Evolutionary conservation across 75 land plant species (phyloP).

Genomic region (Isoetes taiwanensis): DNA sequence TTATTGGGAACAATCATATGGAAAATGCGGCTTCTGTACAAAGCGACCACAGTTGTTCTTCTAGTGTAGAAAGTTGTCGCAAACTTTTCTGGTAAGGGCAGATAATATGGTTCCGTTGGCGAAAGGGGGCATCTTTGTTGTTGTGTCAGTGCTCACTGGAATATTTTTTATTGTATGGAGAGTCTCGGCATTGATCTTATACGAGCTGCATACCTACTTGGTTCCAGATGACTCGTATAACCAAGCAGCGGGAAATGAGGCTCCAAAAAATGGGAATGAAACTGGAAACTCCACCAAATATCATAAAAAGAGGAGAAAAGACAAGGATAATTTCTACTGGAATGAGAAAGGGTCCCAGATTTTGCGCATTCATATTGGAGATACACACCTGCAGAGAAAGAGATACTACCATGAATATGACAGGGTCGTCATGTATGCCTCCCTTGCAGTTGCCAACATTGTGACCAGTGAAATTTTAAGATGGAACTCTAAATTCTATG

Average conservation of each 20-base stretch:
- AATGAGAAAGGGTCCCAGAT: constrained; percentile 68
- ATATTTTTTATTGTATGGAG: too few species aligned
- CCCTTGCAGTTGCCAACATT: constrained; percentile 22
- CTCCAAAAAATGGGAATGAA: constrained; percentile 31
- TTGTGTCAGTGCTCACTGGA: too few species aligned
- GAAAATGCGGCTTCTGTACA: too few species aligned
- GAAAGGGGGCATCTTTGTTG: too few species aligned
- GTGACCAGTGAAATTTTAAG: constrained; percentile 18
- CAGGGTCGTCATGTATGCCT: constrained; percentile 17
- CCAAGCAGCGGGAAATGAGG: not conserved
- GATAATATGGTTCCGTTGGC: too few species aligned
- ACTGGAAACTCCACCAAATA: not conserved
- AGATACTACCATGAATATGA: constrained; percentile 31
- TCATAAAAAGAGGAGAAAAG: constrained; percentile 11
- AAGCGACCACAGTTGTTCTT: too few species aligned
- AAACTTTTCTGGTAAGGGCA: too few species aligned
- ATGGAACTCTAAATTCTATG: not conserved
- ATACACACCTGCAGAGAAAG: constrained; percentile 31
- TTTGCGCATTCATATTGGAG: constrained; percentile 40
- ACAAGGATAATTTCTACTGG: constrained; percentile 31
- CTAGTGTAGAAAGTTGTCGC: too few species aligned
- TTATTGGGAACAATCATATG: too few species aligned
- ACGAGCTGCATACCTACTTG: constrained; percentile 53
- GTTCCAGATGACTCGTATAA: constrained; percentile 43
- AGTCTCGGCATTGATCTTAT: constrained; percentile 29